Percentiles rank a stretch among this genome's conserved stretches.
Conservation (phyloP, 352 stramenopile species). For the Phytophthora lateralis region DNA sequence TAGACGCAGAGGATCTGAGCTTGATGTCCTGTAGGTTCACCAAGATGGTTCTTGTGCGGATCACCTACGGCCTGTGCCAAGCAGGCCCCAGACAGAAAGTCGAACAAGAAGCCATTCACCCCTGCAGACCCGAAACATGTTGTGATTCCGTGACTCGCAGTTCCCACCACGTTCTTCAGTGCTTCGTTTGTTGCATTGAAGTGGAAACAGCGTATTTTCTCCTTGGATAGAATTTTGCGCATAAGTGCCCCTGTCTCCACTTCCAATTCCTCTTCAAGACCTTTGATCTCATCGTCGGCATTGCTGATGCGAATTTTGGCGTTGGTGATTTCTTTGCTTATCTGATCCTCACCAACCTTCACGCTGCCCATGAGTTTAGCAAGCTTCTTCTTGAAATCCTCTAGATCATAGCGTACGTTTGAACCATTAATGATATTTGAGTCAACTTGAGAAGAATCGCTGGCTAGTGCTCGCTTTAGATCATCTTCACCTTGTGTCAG, state of each 20-base stretch:
- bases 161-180: conserved; percentile 76
- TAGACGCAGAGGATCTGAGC: conserved; percentile 71
- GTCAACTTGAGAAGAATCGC: conserved; percentile 70
- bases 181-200: conserved; percentile 78
- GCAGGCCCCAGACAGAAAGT: conserved; percentile 70
- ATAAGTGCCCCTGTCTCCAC: conserved; percentile 78
- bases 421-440: conserved; percentile 65
- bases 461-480: conserved; percentile 67
- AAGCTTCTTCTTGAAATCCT: conserved; percentile 81
- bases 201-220: conserved; percentile 70
- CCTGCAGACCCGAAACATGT: conserved; percentile 64
- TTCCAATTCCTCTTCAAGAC: conserved; percentile 64
- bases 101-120: conserved; percentile 59
- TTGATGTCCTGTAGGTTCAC: conserved; percentile 63
- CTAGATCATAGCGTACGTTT: conserved; percentile 67
- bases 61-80: conserved; percentile 70
- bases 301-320: conserved; percentile 71
- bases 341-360: conserved; percentile 58
- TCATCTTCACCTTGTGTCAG: conserved; percentile 65
- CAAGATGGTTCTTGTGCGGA: conserved; percentile 64
- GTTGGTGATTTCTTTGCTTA: conserved; percentile 67
- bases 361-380: conserved; percentile 70
- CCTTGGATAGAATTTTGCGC: conserved; percentile 67
- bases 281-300: conserved; percentile 66
- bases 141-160: conserved; percentile 64